phyloP scores from a whole-genome alignment of 2,329 filamentous ascomycete species.

The Paraphaeosphaeria minitans region DNA sequence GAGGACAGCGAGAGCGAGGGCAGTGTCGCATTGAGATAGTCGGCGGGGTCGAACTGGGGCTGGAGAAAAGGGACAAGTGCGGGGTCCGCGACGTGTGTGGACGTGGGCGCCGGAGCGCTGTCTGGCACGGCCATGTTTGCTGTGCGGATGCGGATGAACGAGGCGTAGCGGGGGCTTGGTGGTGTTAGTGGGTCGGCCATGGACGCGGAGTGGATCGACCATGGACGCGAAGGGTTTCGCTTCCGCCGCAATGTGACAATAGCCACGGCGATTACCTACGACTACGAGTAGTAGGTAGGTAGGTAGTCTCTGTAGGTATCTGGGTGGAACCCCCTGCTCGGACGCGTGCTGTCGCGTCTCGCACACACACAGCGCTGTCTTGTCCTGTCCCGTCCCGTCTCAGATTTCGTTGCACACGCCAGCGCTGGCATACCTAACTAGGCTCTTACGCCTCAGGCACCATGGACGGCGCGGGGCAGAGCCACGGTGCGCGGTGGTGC shows the following conservation, averaged over 20 bases:
- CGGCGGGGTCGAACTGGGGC: constrained; percentile 78
- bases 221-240: constrained; percentile 12
- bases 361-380: too few species aligned
- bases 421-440: too few species aligned
- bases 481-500: constrained; percentile 1
- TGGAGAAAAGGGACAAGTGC: constrained; percentile 76
- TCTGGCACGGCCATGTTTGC: constrained; percentile 35
- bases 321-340: background rate
- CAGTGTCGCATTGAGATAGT: constrained; percentile 81
- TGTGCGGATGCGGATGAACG: background rate
- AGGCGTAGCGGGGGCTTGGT: background rate
- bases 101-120: constrained; percentile 26
- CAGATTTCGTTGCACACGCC: too few species aligned
- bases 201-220: constrained; percentile 1
- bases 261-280: background rate
- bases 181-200: background rate
- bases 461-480: background rate
- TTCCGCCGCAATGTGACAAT: background rate
- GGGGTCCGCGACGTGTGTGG: constrained; percentile 69
- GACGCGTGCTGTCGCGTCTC: background rate
- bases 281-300: too few species aligned
- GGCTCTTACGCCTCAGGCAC: background rate
- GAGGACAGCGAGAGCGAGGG: constrained; percentile 66
- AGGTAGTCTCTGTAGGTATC: too few species aligned
- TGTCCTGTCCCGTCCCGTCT: too few species aligned